phyloP scores from a whole-genome alignment of 306 rosid genomes.

The Rosa chinensis region DNA sequence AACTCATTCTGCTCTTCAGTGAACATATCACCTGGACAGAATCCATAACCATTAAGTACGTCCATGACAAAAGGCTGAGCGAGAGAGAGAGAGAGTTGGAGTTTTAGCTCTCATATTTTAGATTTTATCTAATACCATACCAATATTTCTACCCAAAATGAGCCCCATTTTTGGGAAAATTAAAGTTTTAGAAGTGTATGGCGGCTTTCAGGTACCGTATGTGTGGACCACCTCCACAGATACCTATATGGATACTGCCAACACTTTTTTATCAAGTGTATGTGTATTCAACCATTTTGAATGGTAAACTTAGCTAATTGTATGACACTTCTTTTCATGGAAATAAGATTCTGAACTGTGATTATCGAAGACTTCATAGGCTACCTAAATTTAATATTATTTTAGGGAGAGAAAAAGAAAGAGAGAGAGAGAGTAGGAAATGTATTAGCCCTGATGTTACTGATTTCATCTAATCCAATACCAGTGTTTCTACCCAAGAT shows the following conservation, averaged over 20 bases:
- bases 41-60: constrained; percentile 24
- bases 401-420: too few relatives aligned
- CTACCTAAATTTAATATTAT: not conserved
- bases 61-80: not conserved
- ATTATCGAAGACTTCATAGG: not conserved
- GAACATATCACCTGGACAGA: constrained; percentile 76
- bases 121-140: not conserved
- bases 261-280: not conserved
- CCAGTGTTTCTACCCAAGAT: not conserved
- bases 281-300: not conserved
- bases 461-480: not conserved
- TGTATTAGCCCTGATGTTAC: not conserved
- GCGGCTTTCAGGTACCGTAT: not conserved
- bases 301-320: not conserved
- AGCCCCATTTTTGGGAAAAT: not conserved
- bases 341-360: not conserved
- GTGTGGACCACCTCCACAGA: not conserved
- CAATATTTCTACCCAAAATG: not conserved
- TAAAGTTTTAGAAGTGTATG: not conserved
- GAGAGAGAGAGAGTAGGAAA: not conserved
- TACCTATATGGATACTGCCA: not conserved
- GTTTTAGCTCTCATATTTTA: not conserved
- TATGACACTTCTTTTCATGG: not conserved
- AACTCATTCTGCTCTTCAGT: constrained; percentile 97
- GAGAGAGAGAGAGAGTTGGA: not conserved